A percentile compares a stretch with the other conserved stretches of the same genome.
Conservation (phyloP, 2,329 filamentous ascomycete species). For the Monosporascus sp. region DNA sequence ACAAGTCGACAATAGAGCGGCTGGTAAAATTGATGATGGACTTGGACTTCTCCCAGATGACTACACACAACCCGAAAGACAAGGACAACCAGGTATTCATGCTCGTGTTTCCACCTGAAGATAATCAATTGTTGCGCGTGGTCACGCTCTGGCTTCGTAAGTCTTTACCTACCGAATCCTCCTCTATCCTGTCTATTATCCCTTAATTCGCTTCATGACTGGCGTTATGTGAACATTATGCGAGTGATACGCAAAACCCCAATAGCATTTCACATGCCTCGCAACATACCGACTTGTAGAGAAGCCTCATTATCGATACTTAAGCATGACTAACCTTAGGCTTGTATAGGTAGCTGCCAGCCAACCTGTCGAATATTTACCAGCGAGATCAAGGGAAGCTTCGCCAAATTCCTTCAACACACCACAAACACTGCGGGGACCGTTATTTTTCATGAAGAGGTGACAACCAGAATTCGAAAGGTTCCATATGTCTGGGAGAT, state of each 20-base stretch:
- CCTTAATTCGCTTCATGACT: too few species aligned
- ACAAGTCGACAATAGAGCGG: conserved; percentile 7
- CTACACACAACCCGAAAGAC: conserved; percentile 15
- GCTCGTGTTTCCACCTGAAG: conserved; percentile 20
- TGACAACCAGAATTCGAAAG: conserved; percentile 19
- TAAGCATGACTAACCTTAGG: conserved; percentile 1
- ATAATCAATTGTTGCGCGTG: conserved; percentile 14
- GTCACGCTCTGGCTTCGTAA: conserved; percentile 26
- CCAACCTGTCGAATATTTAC: conserved; percentile 25
- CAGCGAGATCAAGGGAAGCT: conserved; percentile 16
- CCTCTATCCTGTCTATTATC: too few species aligned
- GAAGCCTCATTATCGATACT: too few species aligned
- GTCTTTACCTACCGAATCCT: conserved; percentile 5
- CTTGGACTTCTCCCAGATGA: conserved; percentile 15
- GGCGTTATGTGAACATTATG: too few species aligned
- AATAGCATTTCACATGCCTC: too few species aligned
- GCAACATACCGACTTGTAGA: too few species aligned
- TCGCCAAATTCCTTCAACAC: conserved; percentile 20
- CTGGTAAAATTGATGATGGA: conserved; percentile 15
- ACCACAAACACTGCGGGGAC: conserved; percentile 21
- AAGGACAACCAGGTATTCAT: conserved; percentile 23
- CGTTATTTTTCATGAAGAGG: conserved; percentile 24
- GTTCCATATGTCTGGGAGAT: conserved; percentile 21
- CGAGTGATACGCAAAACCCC: too few species aligned
- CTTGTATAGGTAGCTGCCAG: conserved; percentile 16